Base-by-base conservation (phyloP, 2,329 filamentous ascomycete species). In the Thelonectria olida region DNA sequence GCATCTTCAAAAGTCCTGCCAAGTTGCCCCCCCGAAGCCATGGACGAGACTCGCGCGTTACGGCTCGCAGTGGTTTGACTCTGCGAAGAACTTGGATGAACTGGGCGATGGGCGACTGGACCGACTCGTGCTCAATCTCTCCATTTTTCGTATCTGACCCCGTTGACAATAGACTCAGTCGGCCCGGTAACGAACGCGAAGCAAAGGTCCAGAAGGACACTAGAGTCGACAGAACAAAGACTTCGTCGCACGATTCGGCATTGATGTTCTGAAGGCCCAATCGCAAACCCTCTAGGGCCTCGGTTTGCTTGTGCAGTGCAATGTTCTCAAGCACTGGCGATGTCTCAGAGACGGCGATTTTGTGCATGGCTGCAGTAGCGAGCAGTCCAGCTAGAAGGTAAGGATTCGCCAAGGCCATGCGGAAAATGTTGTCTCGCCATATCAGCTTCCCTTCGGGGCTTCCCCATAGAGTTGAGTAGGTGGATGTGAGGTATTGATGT, bases 341-440 rank as follows among this genome's bases (percentile, higher is more conserved):
- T 19, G 44, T 12, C 3, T 17, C 49, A 7, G 28, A 23, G 10
- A 19, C 13, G 3, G 42, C 23, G 13, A 63, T 58, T 15, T 51
- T 62, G 39, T 66, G 64, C 34, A 62, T 48, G 10, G 64, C 64
- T 2, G 61, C 54, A 1, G 60, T 63, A n/a, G 66, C 62, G n/a
- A 68, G 59, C 7, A 68, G 15, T 10, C 61, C 66, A 25, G 63
- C 54, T 8, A 66, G 25, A 10, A 68, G 51, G 2, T 50, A 15
- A 2, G 61, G 59, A 15, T 62, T 36, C 9, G 34, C 23, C 9
- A 66, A 39, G 9, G 66, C 61, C 36, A 62, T 54, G 12, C 44
- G 56, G 38, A 68, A 68, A 38, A 66, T 23, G 44, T 62, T 23
- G 55, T 69, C 62, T 27, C 66, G 49, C 67, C 65, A 61, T 54